Conservation (phyloP, 139 green algal genomes). For the Micractinium sp. region DNA sequence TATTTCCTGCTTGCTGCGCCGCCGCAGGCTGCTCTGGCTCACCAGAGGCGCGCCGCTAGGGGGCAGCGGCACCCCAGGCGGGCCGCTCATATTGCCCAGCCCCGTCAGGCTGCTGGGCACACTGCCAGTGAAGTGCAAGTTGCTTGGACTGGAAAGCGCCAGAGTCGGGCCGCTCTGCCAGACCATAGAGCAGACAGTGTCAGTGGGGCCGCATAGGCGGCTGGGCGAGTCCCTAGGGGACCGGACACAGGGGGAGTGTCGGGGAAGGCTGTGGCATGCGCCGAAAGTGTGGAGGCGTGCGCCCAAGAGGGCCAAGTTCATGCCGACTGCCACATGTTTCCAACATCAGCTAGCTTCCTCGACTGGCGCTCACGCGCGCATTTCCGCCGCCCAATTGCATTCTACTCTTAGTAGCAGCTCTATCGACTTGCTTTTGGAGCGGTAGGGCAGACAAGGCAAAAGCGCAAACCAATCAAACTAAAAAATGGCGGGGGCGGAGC, state of each 20-base stretch:
- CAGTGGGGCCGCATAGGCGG: not conserved
- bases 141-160: not conserved
- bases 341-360: no score
- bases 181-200: not conserved
- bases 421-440: no score
- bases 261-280: no score
- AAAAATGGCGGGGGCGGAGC: not conserved
- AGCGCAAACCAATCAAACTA: not conserved
- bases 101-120: not conserved
- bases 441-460: not conserved
- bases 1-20: constrained; percentile 65
- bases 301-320: no score
- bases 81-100: not conserved
- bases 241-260: no score
- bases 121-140: not conserved
- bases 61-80: not conserved
- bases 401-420: no score
- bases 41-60: not conserved
- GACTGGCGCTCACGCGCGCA: no score
- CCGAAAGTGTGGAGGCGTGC: no score
- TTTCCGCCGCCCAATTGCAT: no score
- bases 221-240: not conserved
- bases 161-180: not conserved
- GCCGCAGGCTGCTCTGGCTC: constrained; percentile 27
- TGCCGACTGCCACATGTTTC: no score